A percentile compares a stretch with the other conserved stretches of the same genome.
Evolutionary conservation across 2,329 filamentous ascomycete genomes (phyloP).

Genomic region (Penicillium sp.): DNA sequence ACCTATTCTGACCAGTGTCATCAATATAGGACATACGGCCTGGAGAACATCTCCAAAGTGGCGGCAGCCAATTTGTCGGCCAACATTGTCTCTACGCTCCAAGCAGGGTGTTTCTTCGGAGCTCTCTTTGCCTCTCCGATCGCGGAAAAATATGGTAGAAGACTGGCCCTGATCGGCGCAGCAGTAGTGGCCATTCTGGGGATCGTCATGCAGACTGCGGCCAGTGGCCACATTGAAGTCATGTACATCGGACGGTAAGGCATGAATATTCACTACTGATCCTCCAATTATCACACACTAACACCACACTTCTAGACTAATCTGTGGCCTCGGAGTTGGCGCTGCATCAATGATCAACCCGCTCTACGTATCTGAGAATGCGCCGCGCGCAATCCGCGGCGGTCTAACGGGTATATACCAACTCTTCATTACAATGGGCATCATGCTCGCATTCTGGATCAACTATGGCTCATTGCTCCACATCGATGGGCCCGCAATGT

Average conservation of each 20-base stretch:
- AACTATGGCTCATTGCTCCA: conserved; percentile 56
- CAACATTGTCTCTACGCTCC: conserved; percentile 70
- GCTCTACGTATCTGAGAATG: conserved; percentile 61
- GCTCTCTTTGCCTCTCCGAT: conserved; percentile 51
- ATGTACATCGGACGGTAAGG: conserved; percentile 65
- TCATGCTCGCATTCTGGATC: conserved; percentile 52
- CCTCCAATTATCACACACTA: neutral
- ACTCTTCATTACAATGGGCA: conserved; percentile 53
- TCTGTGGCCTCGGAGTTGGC: conserved; percentile 54
- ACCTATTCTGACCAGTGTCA: conserved; percentile 16
- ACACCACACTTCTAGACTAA: conserved; percentile 34
- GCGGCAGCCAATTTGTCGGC: conserved; percentile 57
- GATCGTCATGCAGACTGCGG: conserved; percentile 62
- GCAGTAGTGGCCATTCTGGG: conserved; percentile 61
- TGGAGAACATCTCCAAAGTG: conserved; percentile 43
- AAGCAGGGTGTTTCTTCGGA: conserved; percentile 67
- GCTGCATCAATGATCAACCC: conserved; percentile 59
- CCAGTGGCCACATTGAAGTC: conserved; percentile 58
- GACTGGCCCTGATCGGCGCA: conserved; percentile 54
- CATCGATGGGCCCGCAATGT: conserved; percentile 51
- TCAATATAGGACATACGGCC: conserved; percentile 51
- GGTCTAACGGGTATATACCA: conserved; percentile 62
- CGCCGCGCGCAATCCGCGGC: conserved; percentile 59
- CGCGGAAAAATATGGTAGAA: conserved; percentile 54
- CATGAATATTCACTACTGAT: neutral